Percentiles rank a stretch among this genome's conserved stretches.
Conservation (phyloP, 2,329 filamentous ascomycete species). For the Pseudogymnoascus sp. region DNA sequence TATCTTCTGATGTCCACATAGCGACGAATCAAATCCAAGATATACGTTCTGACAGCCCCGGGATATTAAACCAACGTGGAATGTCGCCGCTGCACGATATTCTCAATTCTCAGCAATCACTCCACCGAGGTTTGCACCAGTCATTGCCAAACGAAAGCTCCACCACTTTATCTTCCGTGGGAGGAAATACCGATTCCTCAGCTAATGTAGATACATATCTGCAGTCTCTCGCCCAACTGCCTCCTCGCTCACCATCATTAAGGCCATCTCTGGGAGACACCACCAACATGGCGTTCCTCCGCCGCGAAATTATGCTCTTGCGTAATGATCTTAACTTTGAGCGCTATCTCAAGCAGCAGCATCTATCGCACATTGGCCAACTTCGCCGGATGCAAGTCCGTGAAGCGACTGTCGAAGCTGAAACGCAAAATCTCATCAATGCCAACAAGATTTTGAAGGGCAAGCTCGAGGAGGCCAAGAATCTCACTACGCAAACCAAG, state of each 20-base stretch:
- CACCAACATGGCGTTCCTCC: conserved; percentile 48
- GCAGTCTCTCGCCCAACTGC: conserved; percentile 20
- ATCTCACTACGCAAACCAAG: conserved; percentile 60
- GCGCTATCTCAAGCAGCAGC: conserved; percentile 75
- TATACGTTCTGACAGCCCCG: not conserved
- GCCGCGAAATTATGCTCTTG: conserved; percentile 67
- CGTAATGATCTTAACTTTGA: conserved; percentile 80
- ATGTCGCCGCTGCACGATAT: conserved; percentile 48
- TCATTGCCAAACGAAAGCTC: conserved; percentile 50
- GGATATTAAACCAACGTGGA: not conserved
- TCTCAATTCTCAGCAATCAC: conserved; percentile 51
- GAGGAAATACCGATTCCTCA: conserved; percentile 19
- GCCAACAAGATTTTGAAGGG: conserved; percentile 67
- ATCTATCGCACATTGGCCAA: conserved; percentile 73
- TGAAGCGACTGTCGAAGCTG: conserved; percentile 71
- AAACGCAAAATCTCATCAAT: conserved; percentile 74
- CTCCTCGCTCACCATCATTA: conserved; percentile 24
- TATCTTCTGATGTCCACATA: conserved; percentile 1
- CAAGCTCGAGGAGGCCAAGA: conserved; percentile 66
- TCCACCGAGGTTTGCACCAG: conserved; percentile 49
- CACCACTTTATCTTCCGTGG: conserved; percentile 33
- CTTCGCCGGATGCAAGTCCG: conserved; percentile 66
- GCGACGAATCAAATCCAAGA: not conserved
- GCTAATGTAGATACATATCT: conserved; percentile 25
- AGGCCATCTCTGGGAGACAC: conserved; percentile 30